Base-by-base conservation (phyloP, 352 stramenopile species). In the Thraustotheca clavata region DNA sequence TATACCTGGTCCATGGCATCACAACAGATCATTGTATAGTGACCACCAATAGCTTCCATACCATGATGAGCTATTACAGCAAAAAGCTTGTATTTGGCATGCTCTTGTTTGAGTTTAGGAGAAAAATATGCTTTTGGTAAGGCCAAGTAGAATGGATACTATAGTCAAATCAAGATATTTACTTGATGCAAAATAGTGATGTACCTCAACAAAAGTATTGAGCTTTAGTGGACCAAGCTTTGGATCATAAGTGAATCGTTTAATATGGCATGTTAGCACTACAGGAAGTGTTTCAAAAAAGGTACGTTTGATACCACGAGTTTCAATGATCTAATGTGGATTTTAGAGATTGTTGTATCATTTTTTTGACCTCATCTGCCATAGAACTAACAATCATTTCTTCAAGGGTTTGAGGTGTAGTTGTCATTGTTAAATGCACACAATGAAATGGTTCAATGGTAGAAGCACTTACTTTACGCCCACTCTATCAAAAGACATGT, bases 371-470 rank as follows among this genome's bases (percentile, higher is more conserved):
- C 61, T 93, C 84, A 27, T 87, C 77, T 5, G 74, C 79, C 70
- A 91, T 90, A 24, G 81, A 71, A 57, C 81, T 81, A 9, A 70
- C 73, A 47, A 93, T 88, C 84, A 91, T 88, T 20, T 89, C 76
- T 41, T 87, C 70, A 9, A 93, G 69, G 27, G 76, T 88, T 22
- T 84, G 80, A 7, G 69, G 71, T 38, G 59, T 49, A 7, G 66
- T 72, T 24, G 69, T 80, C 14, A 93, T 70, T 41, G 88, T 90
- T 62, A 93, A 65, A 41, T 93, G 82, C 34, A 93, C 71, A 60
- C 82, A 93, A 61, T 93, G 82, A 55, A 93, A 93, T n/a, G 84
- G 80, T 61, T 93, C 84, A 32, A 93, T 86, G 14, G 82, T 93
- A 48, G 89, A 89, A 14, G 81, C 89, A 55, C 77, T 88, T 41